Evolutionary conservation across 2,329 filamentous ascomycete genomes (phyloP), one percentile per base, ranked within the genome.

Genomic region (Neopestalotiopsis sp.): DNA sequence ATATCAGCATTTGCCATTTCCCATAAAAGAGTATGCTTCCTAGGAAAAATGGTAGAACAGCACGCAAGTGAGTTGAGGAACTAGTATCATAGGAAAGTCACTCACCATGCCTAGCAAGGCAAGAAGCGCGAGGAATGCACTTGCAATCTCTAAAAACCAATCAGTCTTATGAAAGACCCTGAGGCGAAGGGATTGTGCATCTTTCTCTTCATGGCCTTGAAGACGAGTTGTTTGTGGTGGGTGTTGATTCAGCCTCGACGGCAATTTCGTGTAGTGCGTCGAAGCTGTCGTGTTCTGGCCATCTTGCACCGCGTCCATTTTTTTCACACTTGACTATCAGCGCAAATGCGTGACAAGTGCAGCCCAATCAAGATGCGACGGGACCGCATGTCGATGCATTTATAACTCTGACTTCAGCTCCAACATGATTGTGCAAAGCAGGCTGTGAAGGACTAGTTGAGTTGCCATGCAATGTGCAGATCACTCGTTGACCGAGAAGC

Each of bases 141-240:
- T 61, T 2, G 52, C 13, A n/a, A 61, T 42, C 38, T 67, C 65
- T 4, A 49, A 38, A 17, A 52, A 61, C 65, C 65, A 67, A 56
- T 52, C 63, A 20, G 30, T 20, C 63, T 38, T 38, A 2, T 66
- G 30, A 30, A 30, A 61, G 2, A 61, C 30, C 2, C 58, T 61
- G 58, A 57, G 52, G 10, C 52, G 52, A 17, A 20, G 52, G 12
- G 52, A 30, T 57, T 30, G 52, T 20, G 24, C n/a, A 13, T 57
- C 52, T 30, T 57, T 20, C 24, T 30, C 52, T 57, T n/a, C 52
- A 57, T 57, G 52, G 14, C 24, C 52, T 57, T 57, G n/a, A 57
- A 57, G 24, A 57, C 13, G 10, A 3, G n/a, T 10, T 2, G 24
- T 57, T 10, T 30, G 52, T n/a, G 52, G 24, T 57, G n/a, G 10